Evolutionary conservation across 345 rosid genomes (phyloP).

Genomic region (Ceriops decandra): DNA sequence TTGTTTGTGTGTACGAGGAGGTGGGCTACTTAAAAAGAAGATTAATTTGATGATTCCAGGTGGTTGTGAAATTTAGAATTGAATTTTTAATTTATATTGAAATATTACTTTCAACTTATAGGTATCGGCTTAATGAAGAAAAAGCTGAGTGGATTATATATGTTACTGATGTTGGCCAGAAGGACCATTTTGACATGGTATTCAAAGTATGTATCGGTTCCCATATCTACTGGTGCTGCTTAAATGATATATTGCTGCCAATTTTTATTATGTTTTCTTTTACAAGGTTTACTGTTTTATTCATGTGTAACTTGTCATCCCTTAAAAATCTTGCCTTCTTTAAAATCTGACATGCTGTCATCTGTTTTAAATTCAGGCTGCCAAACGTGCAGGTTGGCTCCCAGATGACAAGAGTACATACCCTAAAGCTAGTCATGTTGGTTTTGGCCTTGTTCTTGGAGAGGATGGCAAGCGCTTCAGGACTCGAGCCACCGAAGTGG

Average conservation of each 20-base stretch:
- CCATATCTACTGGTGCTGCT: conserved; percentile 1
- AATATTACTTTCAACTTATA: conserved; percentile 18
- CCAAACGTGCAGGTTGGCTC: conserved; percentile 85
- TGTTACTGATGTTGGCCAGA: conserved; percentile 97
- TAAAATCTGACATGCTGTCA: conserved; percentile 6
- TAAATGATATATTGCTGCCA: conserved; percentile 4
- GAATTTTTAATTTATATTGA: neutral
- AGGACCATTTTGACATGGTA: conserved; percentile 85
- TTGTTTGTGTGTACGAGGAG: neutral
- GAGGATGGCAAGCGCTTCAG: conserved; percentile 92
- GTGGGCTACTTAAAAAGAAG: too few relatives aligned
- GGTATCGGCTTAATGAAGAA: conserved; percentile 95
- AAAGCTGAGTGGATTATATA: conserved; percentile 95
- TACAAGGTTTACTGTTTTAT: neutral
- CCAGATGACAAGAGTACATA: conserved; percentile 48
- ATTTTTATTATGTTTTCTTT: neutral
- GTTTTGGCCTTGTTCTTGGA: conserved; percentile 94
- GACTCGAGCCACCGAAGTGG: conserved; percentile 82
- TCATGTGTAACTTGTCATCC: neutral
- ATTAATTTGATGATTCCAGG: neutral
- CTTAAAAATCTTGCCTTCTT: neutral
- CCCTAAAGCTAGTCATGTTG: conserved; percentile 81
- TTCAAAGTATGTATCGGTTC: conserved; percentile 58
- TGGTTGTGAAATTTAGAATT: neutral
- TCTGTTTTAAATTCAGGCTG: conserved; percentile 55